Conservation (phyloP, 208 protist genomes). For the Cochliopodium minus region DNA sequence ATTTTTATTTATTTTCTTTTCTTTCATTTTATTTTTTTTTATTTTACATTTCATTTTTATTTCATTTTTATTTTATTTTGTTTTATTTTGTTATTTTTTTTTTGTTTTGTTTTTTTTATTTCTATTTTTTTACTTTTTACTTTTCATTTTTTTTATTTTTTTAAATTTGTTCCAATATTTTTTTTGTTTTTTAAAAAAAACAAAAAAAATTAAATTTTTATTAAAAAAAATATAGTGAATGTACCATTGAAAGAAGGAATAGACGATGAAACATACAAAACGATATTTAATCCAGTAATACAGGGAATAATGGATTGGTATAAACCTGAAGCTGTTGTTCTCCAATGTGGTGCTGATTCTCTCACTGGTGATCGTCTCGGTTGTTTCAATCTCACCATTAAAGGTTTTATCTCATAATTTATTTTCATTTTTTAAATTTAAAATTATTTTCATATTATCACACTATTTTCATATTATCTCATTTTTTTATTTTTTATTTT, state of each 20-base stretch:
- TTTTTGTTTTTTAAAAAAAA: not conserved
- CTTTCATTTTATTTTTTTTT: no score
- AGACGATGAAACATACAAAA: conserved; percentile 42
- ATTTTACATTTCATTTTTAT: no score
- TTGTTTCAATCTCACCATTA: conserved; percentile 59
- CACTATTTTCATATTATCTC: not conserved
- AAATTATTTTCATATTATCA: not conserved
- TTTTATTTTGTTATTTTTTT: no score
- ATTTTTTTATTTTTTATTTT: not conserved
- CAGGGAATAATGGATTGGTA: conserved; percentile 22
- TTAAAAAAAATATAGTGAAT: not conserved
- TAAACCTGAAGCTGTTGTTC: conserved; percentile 30
- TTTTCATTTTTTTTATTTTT: no score
- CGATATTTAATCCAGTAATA: conserved; percentile 44
- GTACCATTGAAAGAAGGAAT: conserved; percentile 40
- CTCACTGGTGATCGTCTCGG: conserved; percentile 57
- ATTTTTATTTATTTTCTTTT: no score
- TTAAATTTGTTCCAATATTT: not conserved
- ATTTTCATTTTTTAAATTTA: not conserved
- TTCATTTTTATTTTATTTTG: no score
- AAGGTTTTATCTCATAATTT: conserved; percentile 18
- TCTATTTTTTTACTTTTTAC: no score
- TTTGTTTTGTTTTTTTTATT: no score
- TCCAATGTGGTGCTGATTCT: conserved; percentile 55
- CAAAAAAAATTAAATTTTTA: not conserved